phyloP scores from a whole-genome alignment of 805 yeast genomes.

The Wickerhamiella sergipiensis region DNA sequence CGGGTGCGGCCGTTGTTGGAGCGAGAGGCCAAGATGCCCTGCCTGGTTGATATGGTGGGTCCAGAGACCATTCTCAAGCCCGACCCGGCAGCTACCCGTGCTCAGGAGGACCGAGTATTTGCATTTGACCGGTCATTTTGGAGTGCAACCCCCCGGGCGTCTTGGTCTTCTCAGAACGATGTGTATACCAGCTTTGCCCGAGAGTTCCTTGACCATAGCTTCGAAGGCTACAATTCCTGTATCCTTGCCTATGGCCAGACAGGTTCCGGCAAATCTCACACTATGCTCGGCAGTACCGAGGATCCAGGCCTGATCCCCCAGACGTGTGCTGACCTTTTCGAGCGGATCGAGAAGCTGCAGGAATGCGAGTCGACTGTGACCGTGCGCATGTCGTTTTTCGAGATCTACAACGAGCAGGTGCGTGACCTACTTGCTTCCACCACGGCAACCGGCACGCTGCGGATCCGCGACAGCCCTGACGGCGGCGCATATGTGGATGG shows the following conservation, averaged over 20 bases:
- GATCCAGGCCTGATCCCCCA: conserved; percentile 56
- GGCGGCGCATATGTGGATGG: conserved; percentile 65
- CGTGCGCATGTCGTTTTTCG: conserved; percentile 49
- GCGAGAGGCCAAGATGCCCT: conserved; percentile 12
- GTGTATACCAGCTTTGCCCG: conserved; percentile 45
- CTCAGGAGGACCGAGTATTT: conserved; percentile 28
- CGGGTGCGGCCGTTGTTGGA: conserved; percentile 26
- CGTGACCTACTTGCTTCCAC: conserved; percentile 37
- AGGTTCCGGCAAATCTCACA: conserved; percentile 71
- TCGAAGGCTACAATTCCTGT: conserved; percentile 61
- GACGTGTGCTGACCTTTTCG: conserved; percentile 41
- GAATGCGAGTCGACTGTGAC: conserved; percentile 28
- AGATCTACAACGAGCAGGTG: conserved; percentile 67
- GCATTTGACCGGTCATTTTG: conserved; percentile 40
- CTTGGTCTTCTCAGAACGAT: conserved; percentile 34
- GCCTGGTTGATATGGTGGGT: conserved; percentile 12
- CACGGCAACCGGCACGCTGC: conserved; percentile 24
- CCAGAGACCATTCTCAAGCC: conserved; percentile 14
- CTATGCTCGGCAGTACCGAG: conserved; percentile 51
- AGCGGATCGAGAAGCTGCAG: conserved; percentile 28
- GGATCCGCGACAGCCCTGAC: conserved; percentile 51
- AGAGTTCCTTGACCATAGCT: conserved; percentile 45
- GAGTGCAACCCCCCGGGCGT: conserved; percentile 21
- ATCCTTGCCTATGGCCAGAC: conserved; percentile 76
- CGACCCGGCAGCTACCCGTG: conserved; percentile 1